Evolutionary conservation across 2,329 filamentous ascomycete genomes (phyloP).

Genomic region (Sclerotinia minor): DNA sequence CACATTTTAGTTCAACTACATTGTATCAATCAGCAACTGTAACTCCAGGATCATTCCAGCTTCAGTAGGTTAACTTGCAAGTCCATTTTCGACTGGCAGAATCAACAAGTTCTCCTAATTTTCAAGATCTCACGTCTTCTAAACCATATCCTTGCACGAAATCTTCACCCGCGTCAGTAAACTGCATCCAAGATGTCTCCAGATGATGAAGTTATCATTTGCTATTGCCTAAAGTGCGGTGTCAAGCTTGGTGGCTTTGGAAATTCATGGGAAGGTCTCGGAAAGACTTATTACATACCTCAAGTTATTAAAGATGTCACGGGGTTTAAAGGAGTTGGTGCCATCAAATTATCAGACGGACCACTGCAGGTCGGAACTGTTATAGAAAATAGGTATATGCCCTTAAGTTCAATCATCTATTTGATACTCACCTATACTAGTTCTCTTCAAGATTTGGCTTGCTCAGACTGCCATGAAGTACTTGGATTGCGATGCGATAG

Average conservation of each 20-base stretch:
- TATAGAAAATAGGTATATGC: slow-evolving; percentile 37
- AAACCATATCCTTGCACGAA: not conserved
- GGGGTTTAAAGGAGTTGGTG: slow-evolving; percentile 36
- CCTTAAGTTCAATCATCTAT: not conserved
- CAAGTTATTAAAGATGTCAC: slow-evolving; percentile 29
- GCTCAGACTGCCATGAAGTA: slow-evolving; percentile 33
- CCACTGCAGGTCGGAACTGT: slow-evolving; percentile 32
- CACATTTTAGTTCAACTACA: not conserved
- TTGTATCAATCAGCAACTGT: not conserved
- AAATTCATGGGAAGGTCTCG: slow-evolving; percentile 41
- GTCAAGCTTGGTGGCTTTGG: slow-evolving; percentile 36
- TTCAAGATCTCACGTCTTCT: not conserved
- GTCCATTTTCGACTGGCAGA: not conserved
- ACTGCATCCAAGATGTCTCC: slow-evolving; percentile 16
- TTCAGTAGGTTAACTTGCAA: not conserved
- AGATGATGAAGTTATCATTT: slow-evolving; percentile 14
- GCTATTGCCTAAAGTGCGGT: slow-evolving; percentile 37
- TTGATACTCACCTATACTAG: slow-evolving; percentile 28
- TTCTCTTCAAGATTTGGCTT: slow-evolving; percentile 39
- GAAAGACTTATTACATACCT: slow-evolving; percentile 40
- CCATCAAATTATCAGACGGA: slow-evolving; percentile 31
- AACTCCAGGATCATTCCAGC: not conserved
- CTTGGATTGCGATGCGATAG: slow-evolving; percentile 39
- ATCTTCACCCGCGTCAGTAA: not conserved
- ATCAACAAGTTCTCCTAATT: not conserved